Base-by-base conservation (phyloP, 2,329 filamentous ascomycete species). In the Achaetomium macrosporum region DNA sequence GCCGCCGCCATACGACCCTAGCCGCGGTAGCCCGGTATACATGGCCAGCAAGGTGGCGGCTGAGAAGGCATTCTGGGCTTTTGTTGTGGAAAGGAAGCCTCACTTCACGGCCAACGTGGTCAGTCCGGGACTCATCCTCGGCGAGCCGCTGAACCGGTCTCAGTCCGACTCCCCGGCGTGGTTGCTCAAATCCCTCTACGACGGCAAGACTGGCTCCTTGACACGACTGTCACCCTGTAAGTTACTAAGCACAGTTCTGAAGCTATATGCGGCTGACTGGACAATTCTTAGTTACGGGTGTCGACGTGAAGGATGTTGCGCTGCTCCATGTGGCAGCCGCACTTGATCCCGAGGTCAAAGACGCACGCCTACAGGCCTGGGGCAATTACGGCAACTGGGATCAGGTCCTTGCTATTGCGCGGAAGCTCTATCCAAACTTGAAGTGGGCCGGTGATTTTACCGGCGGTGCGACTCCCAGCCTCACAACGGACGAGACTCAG, bases 311-410 rank as follows among this genome's bases (percentile, higher is more conserved):
- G 49, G 65, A 69, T 47, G 50, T 53, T 6, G 66, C 61, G 1
- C 46, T 59, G 20, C 51, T 69, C 15, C 66, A 69, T 37, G 58
- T 68, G 3, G 64, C 63, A 2, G 62, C 62, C 8, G 45, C 66
- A 3, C 55, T 64, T 8, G 59, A 66, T 19, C 56, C 62, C 2
- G 59, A 63, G 3, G 58, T 68, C 3, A 42, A 60, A 29, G 59
- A 58, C 13, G 52, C 57, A 40, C 64, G 67, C 6, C 37, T 69
- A 4, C 62, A 63, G 39, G 59, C 59, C 7, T 69, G 60, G 55
- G 63, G 61, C 0, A 47, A 61, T 15, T 51, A 44, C 12, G 59
- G 50, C 40, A 64, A 63, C 48, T 64, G 61, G 59, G 64, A 64
- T 41, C 57, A 59, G 29, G 47, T 64, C 1, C 47, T 68, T 3